Base-by-base conservation (phyloP, 2,329 filamentous ascomycete species). In the Colletotrichum magnum region DNA sequence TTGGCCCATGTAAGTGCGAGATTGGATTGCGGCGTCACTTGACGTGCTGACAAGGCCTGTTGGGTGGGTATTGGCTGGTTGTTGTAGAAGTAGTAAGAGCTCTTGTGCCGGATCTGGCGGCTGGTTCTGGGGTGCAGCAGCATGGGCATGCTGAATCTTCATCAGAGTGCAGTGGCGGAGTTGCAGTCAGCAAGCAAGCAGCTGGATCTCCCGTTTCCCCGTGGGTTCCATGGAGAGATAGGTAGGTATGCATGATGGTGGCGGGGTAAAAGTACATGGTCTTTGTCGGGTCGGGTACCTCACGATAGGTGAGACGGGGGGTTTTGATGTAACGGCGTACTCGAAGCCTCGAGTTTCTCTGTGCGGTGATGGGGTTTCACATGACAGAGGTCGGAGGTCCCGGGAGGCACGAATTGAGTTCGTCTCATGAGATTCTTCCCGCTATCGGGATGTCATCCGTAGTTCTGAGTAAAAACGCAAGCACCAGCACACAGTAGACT, bases 21-120 rank as follows among this genome's bases (percentile, higher is more conserved):
- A 53, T 53, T 41, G 10, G n/a, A 13, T 39, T n/a, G 58, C 41
- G 48, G 4, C 47, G 53, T 45, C 60, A 68, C 61, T 68, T 50
- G 65, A 59, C 62, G 54, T 51, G 61, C 54, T 56, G 60, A n/a
- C 26, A 12, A 15, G 47, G 1, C 45, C 47, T 43, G 56, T 12
- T 32, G 21, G n/a, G 39, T 48, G 43, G 43, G 18, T 32, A 28
- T 41, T 59, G 36, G 24, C 13, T 6, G 7, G 1, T 15, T 24
- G 26, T 58, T 24, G 15, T 48, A 36, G 5, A 6, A 36, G 32
- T 15, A 43, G 7, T 39, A 2, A 39, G 3, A 4, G 41, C 26
- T 10, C 3, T 15, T 3, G 39, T 60, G 18, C 56, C 63, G 63
- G 50, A 66, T 54, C 57, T 51, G 58, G 43, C 58, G 58, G 50